Evolutionary conservation across 2,329 filamentous ascomycete species (phyloP), one percentile per base, ranked within the genome.

Genomic region (Pseudogymnoascus sp.): DNA sequence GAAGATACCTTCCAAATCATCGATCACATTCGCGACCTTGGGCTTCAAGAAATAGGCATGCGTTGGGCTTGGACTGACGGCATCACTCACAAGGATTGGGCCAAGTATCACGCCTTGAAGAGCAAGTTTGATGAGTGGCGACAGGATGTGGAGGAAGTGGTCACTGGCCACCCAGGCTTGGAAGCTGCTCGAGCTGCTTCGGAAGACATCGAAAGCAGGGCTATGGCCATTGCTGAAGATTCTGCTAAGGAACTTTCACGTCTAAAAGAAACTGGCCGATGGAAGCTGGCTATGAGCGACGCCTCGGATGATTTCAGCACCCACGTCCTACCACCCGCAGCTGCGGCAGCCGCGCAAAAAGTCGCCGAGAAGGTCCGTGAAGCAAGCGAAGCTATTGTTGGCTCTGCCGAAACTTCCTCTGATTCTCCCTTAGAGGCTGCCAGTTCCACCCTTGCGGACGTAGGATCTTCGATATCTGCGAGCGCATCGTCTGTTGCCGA

Each of bases 21-120:
- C 45, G 86, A 89, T 67, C 81, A 80, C 66, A 86, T 89, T 60
- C 83, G 86, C 45, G 85, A 89, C 65, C 76, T 89, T 29, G 86
- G 87, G 8, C 77, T 90, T 33, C 86, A 89, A 69, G 87, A 90
- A 68, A 86, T 90, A 59, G 87, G 87, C 42, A 87, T 88, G 80
- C 67, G 72, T 71, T 99, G 94, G 92, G 92, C 93, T 10, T 96
- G 90, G 87, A 94, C 92, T 77, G 92, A 97, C 63, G 91, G 91
- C 33, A 84, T 99, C 64, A 96, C 93, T 1, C 97, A 99, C 80
- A 92, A 95, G 74, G 92, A 99, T 73, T 99, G 94, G 94, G 85
- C 88, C 64, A 94, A 93, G 73, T 99, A 96, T 72, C 92, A 97
- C 73, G 85, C 89, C 64, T 80, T 99, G 63, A 95, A 90, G 77